Conservation (phyloP, 1,284 basidiomycete genomes). For the Ceratobasidium sp. region DNA sequence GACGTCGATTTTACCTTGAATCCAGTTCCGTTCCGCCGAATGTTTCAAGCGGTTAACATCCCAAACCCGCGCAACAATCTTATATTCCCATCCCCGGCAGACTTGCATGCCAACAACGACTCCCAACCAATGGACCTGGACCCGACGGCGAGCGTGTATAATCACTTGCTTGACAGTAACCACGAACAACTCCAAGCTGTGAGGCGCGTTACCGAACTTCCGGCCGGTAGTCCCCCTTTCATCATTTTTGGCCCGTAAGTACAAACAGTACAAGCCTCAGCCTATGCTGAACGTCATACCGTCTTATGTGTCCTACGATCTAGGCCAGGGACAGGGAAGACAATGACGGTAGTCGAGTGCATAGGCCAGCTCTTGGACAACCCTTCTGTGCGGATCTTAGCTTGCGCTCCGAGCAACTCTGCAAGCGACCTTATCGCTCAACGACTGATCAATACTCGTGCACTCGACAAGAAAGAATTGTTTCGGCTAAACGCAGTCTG, state of each 20-base stretch:
- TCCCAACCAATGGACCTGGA: neutral
- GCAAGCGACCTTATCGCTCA: slow-evolving; percentile 68
- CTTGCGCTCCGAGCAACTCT: slow-evolving; percentile 72
- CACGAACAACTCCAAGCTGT: slow-evolving; percentile 65
- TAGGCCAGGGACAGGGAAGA: slow-evolving; percentile 75
- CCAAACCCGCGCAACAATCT: slow-evolving; percentile 58
- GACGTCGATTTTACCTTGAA: slow-evolving; percentile 67
- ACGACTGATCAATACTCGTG: slow-evolving; percentile 56
- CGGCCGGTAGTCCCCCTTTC: slow-evolving; percentile 64
- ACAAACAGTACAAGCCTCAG: no score
- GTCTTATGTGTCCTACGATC: neutral
- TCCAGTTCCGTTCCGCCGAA: slow-evolving; percentile 63
- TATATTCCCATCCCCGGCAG: slow-evolving; percentile 58
- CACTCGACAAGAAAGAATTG: slow-evolving; percentile 57
- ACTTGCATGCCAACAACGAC: slow-evolving; percentile 50
- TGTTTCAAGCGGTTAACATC: slow-evolving; percentile 66
- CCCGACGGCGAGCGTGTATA: slow-evolving; percentile 54
- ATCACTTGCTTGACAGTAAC: slow-evolving; percentile 62
- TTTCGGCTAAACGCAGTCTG: slow-evolving; percentile 68
- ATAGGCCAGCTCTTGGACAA: slow-evolving; percentile 66
- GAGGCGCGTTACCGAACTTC: slow-evolving; percentile 60
- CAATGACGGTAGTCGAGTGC: slow-evolving; percentile 71
- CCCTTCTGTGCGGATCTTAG: slow-evolving; percentile 63
- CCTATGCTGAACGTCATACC: neutral
- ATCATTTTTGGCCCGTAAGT: slow-evolving; percentile 75